Percentiles rank a stretch among this genome's conserved stretches.
phyloP scores from a whole-genome alignment of 345 rosid species.

The Murraya koenigii region DNA sequence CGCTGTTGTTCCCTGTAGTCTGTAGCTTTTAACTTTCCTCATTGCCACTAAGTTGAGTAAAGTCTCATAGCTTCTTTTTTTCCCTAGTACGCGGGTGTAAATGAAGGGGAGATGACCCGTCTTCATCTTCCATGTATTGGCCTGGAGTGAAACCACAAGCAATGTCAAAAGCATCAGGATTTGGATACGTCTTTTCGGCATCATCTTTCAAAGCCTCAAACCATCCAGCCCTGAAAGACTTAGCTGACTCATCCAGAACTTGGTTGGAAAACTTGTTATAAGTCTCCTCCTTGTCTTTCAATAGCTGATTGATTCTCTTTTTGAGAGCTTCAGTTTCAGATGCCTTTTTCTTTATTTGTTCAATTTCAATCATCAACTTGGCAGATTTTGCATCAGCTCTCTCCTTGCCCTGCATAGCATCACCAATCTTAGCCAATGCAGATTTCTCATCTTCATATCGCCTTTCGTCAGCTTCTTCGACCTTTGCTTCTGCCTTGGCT shows the following conservation, averaged over 20 bases:
- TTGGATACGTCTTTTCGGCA: neutral
- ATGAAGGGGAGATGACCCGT: neutral
- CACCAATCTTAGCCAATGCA: neutral
- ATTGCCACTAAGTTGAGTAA: too few relatives aligned
- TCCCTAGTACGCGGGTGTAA: too few relatives aligned
- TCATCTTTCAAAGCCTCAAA: neutral
- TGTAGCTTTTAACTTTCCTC: too few relatives aligned
- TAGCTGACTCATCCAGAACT: neutral
- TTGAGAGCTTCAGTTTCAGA: neutral
- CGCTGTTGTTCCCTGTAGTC: too few relatives aligned
- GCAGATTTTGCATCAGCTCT: neutral
- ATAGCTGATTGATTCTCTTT: neutral
- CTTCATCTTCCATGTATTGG: neutral
- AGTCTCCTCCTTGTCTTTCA: neutral
- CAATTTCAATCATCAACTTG: neutral
- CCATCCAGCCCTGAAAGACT: neutral
- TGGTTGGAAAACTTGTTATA: neutral
- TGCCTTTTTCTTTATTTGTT: neutral
- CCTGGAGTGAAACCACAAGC: neutral
- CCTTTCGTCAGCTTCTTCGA: neutral
- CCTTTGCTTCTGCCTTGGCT: neutral
- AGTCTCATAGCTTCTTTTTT: too few relatives aligned
- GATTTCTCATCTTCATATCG: neutral
- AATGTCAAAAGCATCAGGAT: slow-evolving; percentile 1
- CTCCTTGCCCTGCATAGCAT: neutral